Base-by-base conservation (phyloP, 1,139 yeast genomes). In the Nakaseomyces delphensis region DNA sequence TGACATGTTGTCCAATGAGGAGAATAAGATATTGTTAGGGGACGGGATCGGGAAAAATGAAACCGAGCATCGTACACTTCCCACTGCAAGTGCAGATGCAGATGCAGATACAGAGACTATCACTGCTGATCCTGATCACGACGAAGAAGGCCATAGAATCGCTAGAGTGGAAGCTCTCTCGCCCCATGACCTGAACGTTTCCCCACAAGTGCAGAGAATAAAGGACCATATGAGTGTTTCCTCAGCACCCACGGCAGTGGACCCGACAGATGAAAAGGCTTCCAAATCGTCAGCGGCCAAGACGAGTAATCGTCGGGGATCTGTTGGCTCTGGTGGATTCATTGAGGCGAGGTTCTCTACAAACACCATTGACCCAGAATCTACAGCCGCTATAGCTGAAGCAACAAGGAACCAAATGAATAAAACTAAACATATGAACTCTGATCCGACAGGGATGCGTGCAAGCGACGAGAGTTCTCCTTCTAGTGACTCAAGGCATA, bases 341-440 rank as follows among this genome's bases (percentile, higher is more conserved):
- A 13, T 33, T 7, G 37, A 33, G 11, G 37, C 37, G 11, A 33
- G 20, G 37, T 33, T 33, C n/a, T 20, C 25, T 15, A 33, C 37
- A 4, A 11, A 4, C 4, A 33, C 15, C 37, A 33, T 33, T 10
- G 37, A 33, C 18, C 37, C 37, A 10, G 35, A 16, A 9, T 9
- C 30, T 9, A 10, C 25, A 11, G 23, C 14, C 6, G 37, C 37
- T 5, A 18, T 16, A n/a, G 37, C 25, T 13, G 37, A 20, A 8
- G 27, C 25, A 8, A 18, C 16, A 4, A 20, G 13, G 13, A 10
- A 25, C 8, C 37, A n/a, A n/a, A n/a, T n/a, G n/a, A n/a, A n/a
- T n/a, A n/a, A n/a, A n/a, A n/a, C 11, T 7, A 33, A 28, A 13
- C 31, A 10, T 28, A 14, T 13, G 31, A 6, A 13, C 9, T 8